Base-by-base conservation (phyloP, 371 early-diverging fungal species). In the Entomophthora muscae region DNA sequence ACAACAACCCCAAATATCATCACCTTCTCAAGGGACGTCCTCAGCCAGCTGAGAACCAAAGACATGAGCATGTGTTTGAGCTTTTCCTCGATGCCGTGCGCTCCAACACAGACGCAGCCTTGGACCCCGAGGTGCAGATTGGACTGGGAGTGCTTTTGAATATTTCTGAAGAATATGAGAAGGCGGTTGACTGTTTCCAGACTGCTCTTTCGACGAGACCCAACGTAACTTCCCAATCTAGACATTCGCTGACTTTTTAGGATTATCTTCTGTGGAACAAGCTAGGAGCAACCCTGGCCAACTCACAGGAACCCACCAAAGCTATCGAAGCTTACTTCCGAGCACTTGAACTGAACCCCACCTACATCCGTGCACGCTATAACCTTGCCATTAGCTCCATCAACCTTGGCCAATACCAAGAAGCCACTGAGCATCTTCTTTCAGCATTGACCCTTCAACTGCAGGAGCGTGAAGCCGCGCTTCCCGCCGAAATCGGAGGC, bases 211-310 rank as follows among this genome's bases (percentile, higher is more conserved):
- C 82, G n/a, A 78, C 77, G 23, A 72, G 87, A 33, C 96, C 97
- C 1, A 78, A 89, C 66, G 87, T 86, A 76, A 75, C 75, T 27
- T 28, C 57, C 23, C 21, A 42, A 10, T n/a, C 17, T 62, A 66
- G 29, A n/a, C 0, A 13, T 7, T 52, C 23, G 22, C 61, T 13
- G n/a, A 13, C 0, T 26, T 69, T 56, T 22, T 70, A 85, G 73
- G 95, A 97, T 69, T 94, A 93, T 73, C 75, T 90, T 68, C 78
- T 95, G 54, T 98, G 94, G 93, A 95, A 95, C 78, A 89, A 87
- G 67, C 79, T 95, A 32, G 98, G 96, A 22, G 98, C 98, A 0
- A 98, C 96, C 0, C 77, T 92, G 42, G 96, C 97, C 31, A 96
- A 96, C 69, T 81, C 86, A 1, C 77, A 81, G 21, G 76, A 85